Percentiles rank a stretch among this genome's conserved stretches.
Evolutionary conservation across 1,139 yeast species (phyloP).

Genomic region (Saccharomyces hybrid): DNA sequence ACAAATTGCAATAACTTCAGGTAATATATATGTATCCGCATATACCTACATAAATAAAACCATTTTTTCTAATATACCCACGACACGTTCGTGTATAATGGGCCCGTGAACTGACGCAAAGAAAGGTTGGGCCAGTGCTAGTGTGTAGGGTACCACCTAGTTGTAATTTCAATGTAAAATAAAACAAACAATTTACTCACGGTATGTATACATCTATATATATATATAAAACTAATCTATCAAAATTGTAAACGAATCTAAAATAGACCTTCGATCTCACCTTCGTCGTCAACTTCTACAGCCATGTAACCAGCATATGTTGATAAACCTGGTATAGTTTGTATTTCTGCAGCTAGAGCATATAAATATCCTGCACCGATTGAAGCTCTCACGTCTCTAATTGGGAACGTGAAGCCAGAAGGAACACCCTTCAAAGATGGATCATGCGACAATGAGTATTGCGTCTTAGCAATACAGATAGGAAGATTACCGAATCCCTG

Average conservation of each 20-base stretch:
- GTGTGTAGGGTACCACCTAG: too few species aligned
- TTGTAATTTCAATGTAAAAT: too few species aligned
- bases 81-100: not conserved
- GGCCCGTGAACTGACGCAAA: not conserved
- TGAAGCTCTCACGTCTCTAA: constrained; percentile 70
- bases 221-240: not conserved
- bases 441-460: constrained; percentile 74
- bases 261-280: constrained; percentile 72
- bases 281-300: constrained; percentile 71
- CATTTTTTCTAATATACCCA: not conserved
- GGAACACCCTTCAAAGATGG: constrained; percentile 79
- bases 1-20: not conserved
- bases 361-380: constrained; percentile 80
- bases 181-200: too few species aligned
- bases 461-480: constrained; percentile 77
- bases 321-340: constrained; percentile 78
- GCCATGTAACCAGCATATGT: constrained; percentile 81
- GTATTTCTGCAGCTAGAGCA: constrained; percentile 76
- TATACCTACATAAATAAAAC: not conserved
- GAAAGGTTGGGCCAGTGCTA: too few species aligned
- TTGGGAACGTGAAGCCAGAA: constrained; percentile 68
- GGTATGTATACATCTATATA: too few species aligned
- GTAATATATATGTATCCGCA: not conserved
- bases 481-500: constrained; percentile 74
- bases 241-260: constrained; percentile 23